These are phyloP conservation scores for Quercus lobata DNA, from an alignment of 331 rosid species.

Conservation along the genomic window DNA sequence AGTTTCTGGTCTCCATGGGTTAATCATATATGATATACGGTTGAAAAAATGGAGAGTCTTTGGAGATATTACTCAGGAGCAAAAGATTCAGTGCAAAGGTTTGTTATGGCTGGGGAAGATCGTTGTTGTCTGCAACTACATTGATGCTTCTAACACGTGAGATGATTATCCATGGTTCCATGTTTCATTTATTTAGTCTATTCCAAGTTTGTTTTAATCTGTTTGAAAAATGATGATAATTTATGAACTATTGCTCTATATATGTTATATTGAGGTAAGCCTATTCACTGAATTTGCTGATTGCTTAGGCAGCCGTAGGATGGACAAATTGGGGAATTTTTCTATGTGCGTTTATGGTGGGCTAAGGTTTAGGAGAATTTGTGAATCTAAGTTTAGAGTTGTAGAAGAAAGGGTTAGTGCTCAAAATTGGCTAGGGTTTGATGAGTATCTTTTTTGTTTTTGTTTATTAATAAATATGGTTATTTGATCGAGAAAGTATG, in stretches of 20 bases:
- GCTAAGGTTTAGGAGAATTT: too few species aligned
- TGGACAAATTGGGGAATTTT: too few species aligned
- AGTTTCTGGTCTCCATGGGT: slow-evolving; percentile 91
- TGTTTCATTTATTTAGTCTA: slow-evolving; percentile 12
- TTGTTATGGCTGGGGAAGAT: slow-evolving; percentile 97
- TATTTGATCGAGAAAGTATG: too few species aligned
- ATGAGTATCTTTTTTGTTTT: too few species aligned
- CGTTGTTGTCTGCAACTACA: slow-evolving; percentile 93
- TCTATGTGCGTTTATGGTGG: too few species aligned
- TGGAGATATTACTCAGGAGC: slow-evolving; percentile 95
- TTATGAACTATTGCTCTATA: slow-evolving; percentile 9
- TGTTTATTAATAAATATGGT: too few species aligned
- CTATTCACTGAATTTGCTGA: background rate
- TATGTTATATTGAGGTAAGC: background rate
- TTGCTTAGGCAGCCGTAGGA: background rate
- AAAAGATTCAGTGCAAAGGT: slow-evolving; percentile 90
- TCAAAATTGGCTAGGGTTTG: too few species aligned
- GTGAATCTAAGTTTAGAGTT: too few species aligned
- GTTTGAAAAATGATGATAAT: background rate
- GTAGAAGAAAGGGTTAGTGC: too few species aligned
- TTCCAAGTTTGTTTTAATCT: slow-evolving; percentile 16
- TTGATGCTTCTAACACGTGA: slow-evolving; percentile 81
- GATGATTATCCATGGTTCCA: slow-evolving; percentile 29
- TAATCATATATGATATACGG: slow-evolving; percentile 85
- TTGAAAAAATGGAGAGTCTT: slow-evolving; percentile 89